A percentile compares a stretch with the other conserved stretches of the same genome.
phyloP scores from a whole-genome alignment of 768 basidiomycete species.

The Pisolithus microcarpus region DNA sequence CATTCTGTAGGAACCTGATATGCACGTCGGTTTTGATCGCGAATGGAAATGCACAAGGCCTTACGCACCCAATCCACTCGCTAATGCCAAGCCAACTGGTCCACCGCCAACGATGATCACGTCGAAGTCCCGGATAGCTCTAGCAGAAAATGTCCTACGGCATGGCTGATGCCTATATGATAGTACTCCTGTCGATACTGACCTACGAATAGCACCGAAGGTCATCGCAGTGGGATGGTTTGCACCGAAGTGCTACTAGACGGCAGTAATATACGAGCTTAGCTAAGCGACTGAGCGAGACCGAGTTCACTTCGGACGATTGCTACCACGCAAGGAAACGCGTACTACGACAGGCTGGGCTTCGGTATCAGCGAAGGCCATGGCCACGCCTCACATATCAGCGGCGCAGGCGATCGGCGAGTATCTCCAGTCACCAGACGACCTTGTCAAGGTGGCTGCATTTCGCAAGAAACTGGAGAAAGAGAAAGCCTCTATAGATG shows the following conservation, averaged over 20 bases:
- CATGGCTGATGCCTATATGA: conserved; percentile 2
- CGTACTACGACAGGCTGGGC: neutral
- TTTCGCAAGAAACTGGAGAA: conserved; percentile 94
- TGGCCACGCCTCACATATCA: conserved; percentile 52
- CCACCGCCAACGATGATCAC: conserved; percentile 94
- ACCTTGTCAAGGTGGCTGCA: conserved; percentile 80
- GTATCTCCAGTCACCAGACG: conserved; percentile 88
- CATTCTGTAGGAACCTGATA: conserved; percentile 45
- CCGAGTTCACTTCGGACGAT: too few relatives aligned
- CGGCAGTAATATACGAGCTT: too few relatives aligned
- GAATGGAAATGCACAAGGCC: neutral
- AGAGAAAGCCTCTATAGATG: conserved; percentile 91
- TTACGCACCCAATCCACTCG: conserved; percentile 71
- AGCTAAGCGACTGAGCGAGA: neutral
- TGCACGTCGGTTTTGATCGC: neutral
- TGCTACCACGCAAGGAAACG: too few relatives aligned
- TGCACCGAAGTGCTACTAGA: too few relatives aligned
- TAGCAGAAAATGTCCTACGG: conserved; percentile 14
- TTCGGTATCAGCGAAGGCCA: conserved; percentile 19
- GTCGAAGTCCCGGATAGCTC: conserved; percentile 52
- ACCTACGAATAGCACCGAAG: conserved; percentile 2
- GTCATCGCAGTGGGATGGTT: neutral
- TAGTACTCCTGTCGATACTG: conserved; percentile 3
- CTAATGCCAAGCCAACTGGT: conserved; percentile 84
- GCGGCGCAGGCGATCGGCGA: conserved; percentile 84